These are phyloP conservation scores for Fagopyrum esculentum DNA, from an alignment of 148 eudicot species.

Conservation along the genomic window DNA sequence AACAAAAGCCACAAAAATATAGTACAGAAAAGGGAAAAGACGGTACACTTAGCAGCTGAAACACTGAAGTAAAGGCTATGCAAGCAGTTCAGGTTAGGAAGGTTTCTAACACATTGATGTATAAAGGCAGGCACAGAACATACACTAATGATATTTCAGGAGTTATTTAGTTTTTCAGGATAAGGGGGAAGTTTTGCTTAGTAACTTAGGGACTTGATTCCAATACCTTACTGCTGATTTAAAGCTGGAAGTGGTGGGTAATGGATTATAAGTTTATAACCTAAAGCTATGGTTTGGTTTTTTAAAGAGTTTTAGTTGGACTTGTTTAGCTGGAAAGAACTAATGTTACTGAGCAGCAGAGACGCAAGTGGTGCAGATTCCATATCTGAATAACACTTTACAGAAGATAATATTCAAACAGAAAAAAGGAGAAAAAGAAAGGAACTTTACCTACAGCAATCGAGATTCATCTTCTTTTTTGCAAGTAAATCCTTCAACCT, in stretches of 20 bases:
- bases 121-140: neutral
- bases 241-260: neutral
- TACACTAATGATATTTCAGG: neutral
- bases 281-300: neutral
- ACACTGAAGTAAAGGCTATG: neutral
- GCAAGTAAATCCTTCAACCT: conserved; percentile 85
- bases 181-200: neutral
- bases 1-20: neutral
- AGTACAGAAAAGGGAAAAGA: neutral
- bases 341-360: neutral
- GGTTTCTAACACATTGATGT: neutral
- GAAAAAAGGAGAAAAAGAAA: neutral
- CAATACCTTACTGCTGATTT: neutral
- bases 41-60: neutral
- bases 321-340: neutral
- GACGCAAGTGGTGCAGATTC: neutral
- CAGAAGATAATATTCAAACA: neutral
- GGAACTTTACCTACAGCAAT: conserved; percentile 45
- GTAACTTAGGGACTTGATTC: neutral
- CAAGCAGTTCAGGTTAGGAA: neutral
- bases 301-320: neutral
- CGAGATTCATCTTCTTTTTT: conserved; percentile 71
- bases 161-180: neutral
- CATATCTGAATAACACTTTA: neutral
- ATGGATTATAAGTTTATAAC: neutral